phyloP scores from a whole-genome alignment of 1,139 yeast species.

The Martiniozyma asiatica region DNA sequence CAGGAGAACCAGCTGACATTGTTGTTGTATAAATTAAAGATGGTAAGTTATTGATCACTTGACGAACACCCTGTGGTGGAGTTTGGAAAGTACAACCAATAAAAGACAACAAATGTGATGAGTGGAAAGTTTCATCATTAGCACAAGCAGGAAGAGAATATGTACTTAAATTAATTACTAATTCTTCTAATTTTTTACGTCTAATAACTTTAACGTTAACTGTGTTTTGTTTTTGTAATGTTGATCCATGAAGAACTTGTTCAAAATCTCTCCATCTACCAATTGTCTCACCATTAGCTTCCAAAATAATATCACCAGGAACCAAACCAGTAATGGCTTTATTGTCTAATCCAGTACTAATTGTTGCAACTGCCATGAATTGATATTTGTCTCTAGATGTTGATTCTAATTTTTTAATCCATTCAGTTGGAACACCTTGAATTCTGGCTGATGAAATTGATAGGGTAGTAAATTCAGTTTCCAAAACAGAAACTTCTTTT shows the following conservation, averaged over 20 bases:
- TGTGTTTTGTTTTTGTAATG: constrained; percentile 20
- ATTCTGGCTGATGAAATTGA: constrained; percentile 70
- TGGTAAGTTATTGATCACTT: constrained; percentile 68
- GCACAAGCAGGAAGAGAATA: too few relatives aligned
- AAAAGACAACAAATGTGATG: constrained; percentile 65
- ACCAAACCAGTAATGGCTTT: constrained; percentile 26
- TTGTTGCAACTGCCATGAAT: constrained; percentile 60
- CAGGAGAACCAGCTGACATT: constrained; percentile 73
- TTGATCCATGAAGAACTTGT: constrained; percentile 30
- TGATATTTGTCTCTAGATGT: constrained; percentile 51
- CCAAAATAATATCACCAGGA: constrained; percentile 61
- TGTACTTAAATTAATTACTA: constrained; percentile 52
- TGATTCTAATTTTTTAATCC: constrained; percentile 63
- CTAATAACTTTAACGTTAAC: constrained; percentile 57
- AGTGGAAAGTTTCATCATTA: constrained; percentile 28
- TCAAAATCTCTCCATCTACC: constrained; percentile 58
- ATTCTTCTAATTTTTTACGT: constrained; percentile 38
- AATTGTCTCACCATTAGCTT: constrained; percentile 54
- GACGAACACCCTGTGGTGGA: constrained; percentile 64
- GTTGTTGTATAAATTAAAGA: constrained; percentile 70
- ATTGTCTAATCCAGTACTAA: constrained; percentile 25
- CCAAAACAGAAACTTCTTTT: constrained; percentile 46
- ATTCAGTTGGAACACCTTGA: constrained; percentile 73
- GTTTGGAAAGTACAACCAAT: constrained; percentile 63
- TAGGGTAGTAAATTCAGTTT: constrained; percentile 64